Percentiles rank a stretch among this genome's conserved stretches.
Evolutionary conservation across 805 yeast species (phyloP).

Genomic region (Candida bentonensis): DNA sequence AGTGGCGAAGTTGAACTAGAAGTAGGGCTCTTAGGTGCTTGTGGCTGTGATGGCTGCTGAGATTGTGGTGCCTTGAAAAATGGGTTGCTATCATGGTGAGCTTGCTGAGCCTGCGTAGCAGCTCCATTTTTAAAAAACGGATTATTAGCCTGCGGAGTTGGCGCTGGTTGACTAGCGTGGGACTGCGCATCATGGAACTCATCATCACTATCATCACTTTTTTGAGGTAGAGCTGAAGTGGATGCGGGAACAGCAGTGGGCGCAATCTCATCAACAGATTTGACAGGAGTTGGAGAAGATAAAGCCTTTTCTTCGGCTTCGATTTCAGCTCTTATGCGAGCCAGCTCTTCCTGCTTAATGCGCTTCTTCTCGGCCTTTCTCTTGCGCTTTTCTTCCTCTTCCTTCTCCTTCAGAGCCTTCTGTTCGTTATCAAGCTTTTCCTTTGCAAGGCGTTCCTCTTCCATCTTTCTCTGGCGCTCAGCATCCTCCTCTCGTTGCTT

Average conservation of each 20-base stretch:
- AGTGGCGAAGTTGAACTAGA: slow-evolving; percentile 10
- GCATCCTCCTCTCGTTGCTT: slow-evolving; percentile 23
- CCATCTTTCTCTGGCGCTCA: slow-evolving; percentile 15
- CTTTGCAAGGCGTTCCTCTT: slow-evolving; percentile 1
- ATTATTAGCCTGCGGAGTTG: background rate
- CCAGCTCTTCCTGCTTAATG: slow-evolving; percentile 3
- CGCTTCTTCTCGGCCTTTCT: slow-evolving; percentile 14
- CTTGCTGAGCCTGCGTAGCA: background rate
- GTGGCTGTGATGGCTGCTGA: slow-evolving; percentile 9
- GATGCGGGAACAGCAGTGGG: slow-evolving; percentile 5
- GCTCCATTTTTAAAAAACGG: slow-evolving; percentile 1
- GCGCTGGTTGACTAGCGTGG: background rate
- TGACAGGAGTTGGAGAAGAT: background rate
- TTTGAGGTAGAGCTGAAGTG: slow-evolving; percentile 4
- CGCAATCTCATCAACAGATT: slow-evolving; percentile 7
- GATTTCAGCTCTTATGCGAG: slow-evolving; percentile 7
- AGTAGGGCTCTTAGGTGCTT: slow-evolving; percentile 6
- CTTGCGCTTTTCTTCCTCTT: slow-evolving; percentile 16
- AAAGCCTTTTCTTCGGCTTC: slow-evolving; percentile 3
- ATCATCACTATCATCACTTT: background rate
- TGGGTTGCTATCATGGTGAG: slow-evolving; percentile 11
- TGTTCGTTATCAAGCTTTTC: slow-evolving; percentile 16
- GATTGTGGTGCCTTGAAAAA: slow-evolving; percentile 9
- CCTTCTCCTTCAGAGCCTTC: slow-evolving; percentile 12
- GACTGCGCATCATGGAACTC: background rate